Base-by-base conservation (phyloP, 192 early-diverging fungal species). In the Jimgerdemannia flammicorona region DNA sequence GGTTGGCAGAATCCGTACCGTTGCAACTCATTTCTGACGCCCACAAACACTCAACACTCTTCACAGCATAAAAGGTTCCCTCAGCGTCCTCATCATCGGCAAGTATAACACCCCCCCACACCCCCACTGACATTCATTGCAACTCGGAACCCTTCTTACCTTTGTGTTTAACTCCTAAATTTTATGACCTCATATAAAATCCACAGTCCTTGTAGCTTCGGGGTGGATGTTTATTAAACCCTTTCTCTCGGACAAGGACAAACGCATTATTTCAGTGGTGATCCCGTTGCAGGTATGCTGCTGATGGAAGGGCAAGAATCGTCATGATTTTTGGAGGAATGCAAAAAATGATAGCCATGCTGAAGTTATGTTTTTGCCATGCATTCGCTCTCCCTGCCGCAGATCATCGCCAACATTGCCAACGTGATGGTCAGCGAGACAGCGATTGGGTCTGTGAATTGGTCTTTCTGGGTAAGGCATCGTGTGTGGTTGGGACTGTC, bases 171-270 rank as follows among this genome's bases (percentile, higher is more conserved):
- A 7, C 11, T 43, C 67, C 29, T 20, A 44, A 20, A 40, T 18
- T 19, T 3, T 9, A 67, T 44, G n/a, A 20, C 43, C 64, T 68
- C 69, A n/a, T 59, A 43, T 17, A 8, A 3, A 49, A 43, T 44
- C 17, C 8, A 29, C 43, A 80, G 79, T 84, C 4, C 59, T 88
- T 40, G 72, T 88, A 14, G 85, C 85, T 1, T 88, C 87, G 3
- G 87, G 87, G 8, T 88, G 85, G 85, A 85, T 87, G 79, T 88
- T 88, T 74, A 87, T 88, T 69, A 86, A 87, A 66, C 85, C 85
- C 65, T 88, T 88, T 71, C 66, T 88, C 20, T 85, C 84, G 3
- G 70, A 75, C 71, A 83, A 83, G 44, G 87, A 88, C 73, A 88
- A 88, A 69, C 79, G 77, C 69, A 77, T 88, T n/a, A 82, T 88